Evolutionary conservation across 371 early-diverging fungal species (phyloP), one percentile per base, ranked within the genome.

Genomic region (Apophysomyces trapeziformis): DNA sequence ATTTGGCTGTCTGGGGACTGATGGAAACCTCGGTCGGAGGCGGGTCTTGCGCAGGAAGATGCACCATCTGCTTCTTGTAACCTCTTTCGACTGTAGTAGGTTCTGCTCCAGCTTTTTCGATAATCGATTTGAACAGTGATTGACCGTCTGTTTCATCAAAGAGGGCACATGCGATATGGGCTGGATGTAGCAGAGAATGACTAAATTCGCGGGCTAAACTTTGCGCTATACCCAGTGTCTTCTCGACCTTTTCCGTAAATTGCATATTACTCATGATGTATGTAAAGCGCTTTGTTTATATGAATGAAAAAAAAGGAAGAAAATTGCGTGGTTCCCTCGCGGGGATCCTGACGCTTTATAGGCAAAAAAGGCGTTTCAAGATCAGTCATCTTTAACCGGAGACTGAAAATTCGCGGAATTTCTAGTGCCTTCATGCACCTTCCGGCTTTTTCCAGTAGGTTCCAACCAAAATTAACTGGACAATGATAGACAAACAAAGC

Each of bases 211-310:
- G 83, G 14, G 97, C 96, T 37, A 91, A 80, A 44, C 82, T 83
- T 66, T 91, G 86, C 12, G 95, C 93, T 16, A 73, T 72, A 6
- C 75, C 72, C 60, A 93, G 68, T 26, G 80, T 77, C 64, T 87
- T 89, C 68, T 88, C 86, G 14, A 93, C 87, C 79, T 95, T 96
- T 61, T 97, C 96, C n/a, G 98, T 96, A 78, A 94, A 96, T 67
- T 89, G 83, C 75, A 87, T 83, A 64, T 82, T 81, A 66, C 78
- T 84, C 87, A 83, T 87, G 63, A 43, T 57, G 44, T n/a, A 45
- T 65, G 43, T 11, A 12, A 0, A 26, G 3, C 32, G 32, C 32
- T 57, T 11, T 26, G 35, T 26, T n/a, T n/a, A 1, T 1, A 6
- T 16, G 9, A 9, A n/a, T 21, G 32, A 50, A 50, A 8, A 50